Base-by-base conservation (phyloP, 2,329 filamentous ascomycete genomes). In the Botrytis tulipae region DNA sequence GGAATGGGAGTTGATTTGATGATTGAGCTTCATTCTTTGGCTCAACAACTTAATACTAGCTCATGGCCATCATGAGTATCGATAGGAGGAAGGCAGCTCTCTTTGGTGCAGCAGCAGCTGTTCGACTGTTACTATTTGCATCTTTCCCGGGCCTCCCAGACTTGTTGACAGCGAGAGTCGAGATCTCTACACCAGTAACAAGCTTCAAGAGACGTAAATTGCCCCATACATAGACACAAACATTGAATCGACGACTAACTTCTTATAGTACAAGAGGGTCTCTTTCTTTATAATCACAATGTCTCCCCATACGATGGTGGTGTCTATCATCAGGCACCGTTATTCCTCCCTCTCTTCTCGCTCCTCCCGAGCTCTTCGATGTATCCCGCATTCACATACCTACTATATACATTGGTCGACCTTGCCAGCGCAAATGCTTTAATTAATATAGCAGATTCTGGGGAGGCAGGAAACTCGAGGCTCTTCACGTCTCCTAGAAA, bases 291-390 rank as follows among this genome's bases (percentile, higher is more conserved):
- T 83, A 95, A 93, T 76, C 93, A 97, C 82, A 97, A 97, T 84
- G 93, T 98, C 73, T 98, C 94, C 74, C 96, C 96, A 1, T 99
- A 98, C 84, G 94, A 99, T 82, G 96, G 96, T 76, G 96, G 96
- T 79, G 93, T 91, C 81, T 91, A 88, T 82, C 87, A 90, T 83
- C 87, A 97, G 86, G 94, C 95, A 60, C 96, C 96, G 66, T 87
- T 99, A 73, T 88, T 99, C 59, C 89, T 99, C 74, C 94, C 95
- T 63, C 87, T 98, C 77, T 98, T 98, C 86, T 93, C 94, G 51
- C 87, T 98, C 62, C 88, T 99, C 62, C 95, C 96, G 16, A 88
- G 91, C 81, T 87, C 90, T 67, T 84, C 87, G 75, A 82, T 84
- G 70, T 89, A 89, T 79, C 91, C 93, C 37, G 86, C 95, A 77